phyloP scores from a whole-genome alignment of 768 basidiomycete species.

The Boletus rufocinnamomeus region DNA sequence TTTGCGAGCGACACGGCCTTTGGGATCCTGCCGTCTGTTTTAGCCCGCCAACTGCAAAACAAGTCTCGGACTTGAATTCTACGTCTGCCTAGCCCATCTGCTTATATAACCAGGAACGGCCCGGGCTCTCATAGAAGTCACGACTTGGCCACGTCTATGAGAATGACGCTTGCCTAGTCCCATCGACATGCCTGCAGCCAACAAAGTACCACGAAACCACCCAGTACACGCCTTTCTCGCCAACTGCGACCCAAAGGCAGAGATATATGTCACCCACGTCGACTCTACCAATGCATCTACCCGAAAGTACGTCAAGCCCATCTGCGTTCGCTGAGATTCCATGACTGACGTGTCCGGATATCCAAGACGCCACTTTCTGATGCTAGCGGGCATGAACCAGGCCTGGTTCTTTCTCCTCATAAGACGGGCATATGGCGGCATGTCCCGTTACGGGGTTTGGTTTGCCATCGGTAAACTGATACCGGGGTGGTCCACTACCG shows the following conservation, averaged over 20 bases:
- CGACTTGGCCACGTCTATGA: too few species aligned
- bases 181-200: constrained; percentile 28
- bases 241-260: constrained; percentile 18
- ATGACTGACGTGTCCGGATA: constrained; percentile 13
- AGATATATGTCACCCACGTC: constrained; percentile 35
- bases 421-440: constrained; percentile 25
- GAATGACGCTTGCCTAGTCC: constrained; percentile 1
- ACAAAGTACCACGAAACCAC: constrained; percentile 30
- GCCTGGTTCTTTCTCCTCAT: constrained; percentile 27
- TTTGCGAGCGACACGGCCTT: neutral
- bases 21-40: neutral
- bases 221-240: constrained; percentile 26
- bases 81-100: neutral
- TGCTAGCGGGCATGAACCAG: constrained; percentile 28
- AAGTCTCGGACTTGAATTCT: neutral
- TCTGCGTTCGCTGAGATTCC: neutral
- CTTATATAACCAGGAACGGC: constrained; percentile 24
- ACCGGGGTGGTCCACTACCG: constrained; percentile 11
- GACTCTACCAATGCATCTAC: constrained; percentile 21
- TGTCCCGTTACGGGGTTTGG: constrained; percentile 33
- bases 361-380: constrained; percentile 30
- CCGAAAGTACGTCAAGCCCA: constrained; percentile 28
- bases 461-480: constrained; percentile 26
- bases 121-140: neutral
- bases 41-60: too few species aligned